phyloP scores from a whole-genome alignment of 2,329 filamentous ascomycete genomes.

The Cadophora sp. region DNA sequence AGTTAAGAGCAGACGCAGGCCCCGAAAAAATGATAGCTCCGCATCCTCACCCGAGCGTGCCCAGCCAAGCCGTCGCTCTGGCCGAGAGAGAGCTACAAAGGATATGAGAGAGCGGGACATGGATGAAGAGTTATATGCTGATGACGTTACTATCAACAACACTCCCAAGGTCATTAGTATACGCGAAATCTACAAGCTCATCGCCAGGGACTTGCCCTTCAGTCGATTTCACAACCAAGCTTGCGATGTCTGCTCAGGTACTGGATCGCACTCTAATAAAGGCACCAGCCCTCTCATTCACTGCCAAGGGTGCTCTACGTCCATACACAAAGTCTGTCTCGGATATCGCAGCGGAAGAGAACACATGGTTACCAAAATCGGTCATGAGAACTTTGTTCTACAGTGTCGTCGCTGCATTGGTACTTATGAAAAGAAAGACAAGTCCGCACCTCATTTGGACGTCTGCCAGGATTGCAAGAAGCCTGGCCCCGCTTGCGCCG shows the following conservation, averaged over 20 bases:
- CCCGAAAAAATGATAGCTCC: conserved; percentile 24
- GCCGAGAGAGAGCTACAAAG: conserved; percentile 42
- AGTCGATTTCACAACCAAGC: conserved; percentile 68
- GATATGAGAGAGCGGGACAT: conserved; percentile 58
- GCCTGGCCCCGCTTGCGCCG: conserved; percentile 70
- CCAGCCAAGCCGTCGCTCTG: conserved; percentile 44
- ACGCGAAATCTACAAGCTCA: conserved; percentile 74
- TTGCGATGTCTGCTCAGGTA: conserved; percentile 75
- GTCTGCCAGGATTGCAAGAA: conserved; percentile 74
- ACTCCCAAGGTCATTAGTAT: conserved; percentile 66
- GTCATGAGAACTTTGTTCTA: conserved; percentile 77
- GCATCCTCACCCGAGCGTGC: conserved; percentile 32
- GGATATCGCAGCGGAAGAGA: conserved; percentile 76
- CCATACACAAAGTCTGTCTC: conserved; percentile 85
- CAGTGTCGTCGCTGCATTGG: conserved; percentile 90
- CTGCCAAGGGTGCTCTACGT: conserved; percentile 88
- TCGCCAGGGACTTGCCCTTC: conserved; percentile 71
- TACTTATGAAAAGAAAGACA: conserved; percentile 70
- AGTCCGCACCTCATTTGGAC: conserved; percentile 70
- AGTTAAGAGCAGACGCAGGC: conserved; percentile 23
- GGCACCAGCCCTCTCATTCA: conserved; percentile 71
- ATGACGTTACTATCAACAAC: conserved; percentile 52
- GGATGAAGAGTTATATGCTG: conserved; percentile 55
- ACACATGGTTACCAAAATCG: conserved; percentile 90
- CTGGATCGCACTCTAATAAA: conserved; percentile 60